Evolutionary conservation across 768 basidiomycete species (phyloP).

Genomic region (Hemileccinum rubropunctum): DNA sequence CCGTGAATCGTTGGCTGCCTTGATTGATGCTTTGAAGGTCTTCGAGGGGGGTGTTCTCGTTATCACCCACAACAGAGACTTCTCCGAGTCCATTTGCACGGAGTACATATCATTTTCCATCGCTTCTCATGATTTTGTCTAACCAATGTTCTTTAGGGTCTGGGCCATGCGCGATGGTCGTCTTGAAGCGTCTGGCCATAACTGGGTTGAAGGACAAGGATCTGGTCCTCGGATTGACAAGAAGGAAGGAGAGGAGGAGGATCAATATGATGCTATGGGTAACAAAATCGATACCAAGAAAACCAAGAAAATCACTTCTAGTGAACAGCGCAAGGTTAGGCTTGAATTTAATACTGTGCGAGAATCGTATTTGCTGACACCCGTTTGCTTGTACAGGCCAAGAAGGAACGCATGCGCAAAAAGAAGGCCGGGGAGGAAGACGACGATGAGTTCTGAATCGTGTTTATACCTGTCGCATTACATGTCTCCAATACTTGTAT

Average conservation of each 20-base stretch:
- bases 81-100: constrained; percentile 96
- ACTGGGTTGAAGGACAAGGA: constrained; percentile 99
- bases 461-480: constrained; percentile 8
- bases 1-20: constrained; percentile 97
- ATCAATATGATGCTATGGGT: constrained; percentile 94
- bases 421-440: constrained; percentile 87
- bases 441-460: constrained; percentile 48
- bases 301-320: constrained; percentile 78
- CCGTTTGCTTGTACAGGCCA: constrained; percentile 38
- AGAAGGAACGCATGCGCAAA: constrained; percentile 94
- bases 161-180: constrained; percentile 99
- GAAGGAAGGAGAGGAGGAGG: constrained; percentile 88
- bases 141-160: constrained; percentile 44
- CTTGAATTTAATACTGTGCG: background rate
- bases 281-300: constrained; percentile 92
- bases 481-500: constrained; percentile 11
- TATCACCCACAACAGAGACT: constrained; percentile 98
- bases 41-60: constrained; percentile 98
- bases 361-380: constrained; percentile 11
- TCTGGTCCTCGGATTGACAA: constrained; percentile 94
- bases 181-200: constrained; percentile 96
- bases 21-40: constrained; percentile 96
- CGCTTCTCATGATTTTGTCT: background rate
- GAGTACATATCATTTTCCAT: constrained; percentile 44
- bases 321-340: constrained; percentile 77